Percentiles rank a stretch among this genome's conserved stretches.
phyloP scores from a whole-genome alignment of 306 rosid genomes.

The Lathyrus aphaca region DNA sequence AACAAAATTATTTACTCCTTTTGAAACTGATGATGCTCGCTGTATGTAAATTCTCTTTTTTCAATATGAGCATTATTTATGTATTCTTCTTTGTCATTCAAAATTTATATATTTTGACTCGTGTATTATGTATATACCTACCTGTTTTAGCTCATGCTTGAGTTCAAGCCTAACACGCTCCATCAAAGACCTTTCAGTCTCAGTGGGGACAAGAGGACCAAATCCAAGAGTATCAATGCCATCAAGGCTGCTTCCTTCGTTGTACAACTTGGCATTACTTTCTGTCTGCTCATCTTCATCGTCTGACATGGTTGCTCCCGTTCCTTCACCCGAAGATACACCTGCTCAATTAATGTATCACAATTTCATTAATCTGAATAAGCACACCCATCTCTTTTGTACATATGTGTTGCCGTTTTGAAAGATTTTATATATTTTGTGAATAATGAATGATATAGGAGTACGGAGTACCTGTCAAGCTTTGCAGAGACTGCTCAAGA shows the following conservation, averaged over 20 bases:
- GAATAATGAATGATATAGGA: background rate
- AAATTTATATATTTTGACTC: no score
- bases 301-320: slow-evolving; percentile 98
- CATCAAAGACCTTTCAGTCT: slow-evolving; percentile 88
- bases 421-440: background rate
- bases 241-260: slow-evolving; percentile 62
- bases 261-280: slow-evolving; percentile 59
- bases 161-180: slow-evolving; percentile 88
- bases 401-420: background rate
- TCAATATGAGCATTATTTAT: no score
- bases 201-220: slow-evolving; percentile 91
- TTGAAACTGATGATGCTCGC: no score
- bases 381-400: background rate
- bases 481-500: slow-evolving; percentile 82
- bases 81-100: no score
- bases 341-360: slow-evolving; percentile 36
- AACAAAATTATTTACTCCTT: no score
- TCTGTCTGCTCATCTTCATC: slow-evolving; percentile 84
- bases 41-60: no score
- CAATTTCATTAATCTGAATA: background rate
- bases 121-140: background rate
- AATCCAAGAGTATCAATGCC: slow-evolving; percentile 74
- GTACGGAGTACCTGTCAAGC: slow-evolving; percentile 74
- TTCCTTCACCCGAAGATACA: slow-evolving; percentile 82
- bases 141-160: slow-evolving; percentile 85